Conservation (phyloP, 2,329 filamentous ascomycete species). For the Colletotrichum viniferum region DNA sequence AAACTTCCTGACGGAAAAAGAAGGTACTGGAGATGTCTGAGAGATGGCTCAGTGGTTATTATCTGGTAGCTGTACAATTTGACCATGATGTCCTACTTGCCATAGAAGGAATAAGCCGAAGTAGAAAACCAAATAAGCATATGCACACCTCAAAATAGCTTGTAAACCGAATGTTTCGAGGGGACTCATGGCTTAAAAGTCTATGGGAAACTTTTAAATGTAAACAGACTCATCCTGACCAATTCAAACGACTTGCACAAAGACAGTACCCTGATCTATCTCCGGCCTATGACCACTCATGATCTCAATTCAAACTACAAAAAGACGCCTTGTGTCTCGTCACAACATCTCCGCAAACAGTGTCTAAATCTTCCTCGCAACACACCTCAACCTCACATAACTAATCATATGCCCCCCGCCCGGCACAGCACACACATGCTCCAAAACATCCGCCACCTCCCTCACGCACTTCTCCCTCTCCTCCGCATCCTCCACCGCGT, state of each 20-base stretch:
- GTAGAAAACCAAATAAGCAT: accelerated
- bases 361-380: conserved; percentile 42
- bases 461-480: conserved; percentile 55
- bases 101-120: neutral
- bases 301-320: neutral
- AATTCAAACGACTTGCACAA: neutral
- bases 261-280: neutral
- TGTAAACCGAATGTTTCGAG: neutral
- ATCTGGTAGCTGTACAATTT: too few relatives aligned
- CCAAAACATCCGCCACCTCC: conserved; percentile 60
- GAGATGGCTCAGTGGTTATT: neutral
- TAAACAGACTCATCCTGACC: neutral
- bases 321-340: neutral
- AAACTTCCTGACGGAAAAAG: neutral
- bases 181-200: accelerated
- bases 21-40: neutral
- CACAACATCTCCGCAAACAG: accelerated
- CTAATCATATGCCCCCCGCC: conserved; percentile 60
- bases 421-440: conserved; percentile 57
- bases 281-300: neutral
- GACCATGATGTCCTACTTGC: neutral
- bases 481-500: conserved; percentile 47
- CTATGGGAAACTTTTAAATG: accelerated
- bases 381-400: conserved; percentile 59
- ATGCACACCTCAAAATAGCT: neutral